phyloP scores from a whole-genome alignment of 768 basidiomycete genomes.

The Suillus discolor region DNA sequence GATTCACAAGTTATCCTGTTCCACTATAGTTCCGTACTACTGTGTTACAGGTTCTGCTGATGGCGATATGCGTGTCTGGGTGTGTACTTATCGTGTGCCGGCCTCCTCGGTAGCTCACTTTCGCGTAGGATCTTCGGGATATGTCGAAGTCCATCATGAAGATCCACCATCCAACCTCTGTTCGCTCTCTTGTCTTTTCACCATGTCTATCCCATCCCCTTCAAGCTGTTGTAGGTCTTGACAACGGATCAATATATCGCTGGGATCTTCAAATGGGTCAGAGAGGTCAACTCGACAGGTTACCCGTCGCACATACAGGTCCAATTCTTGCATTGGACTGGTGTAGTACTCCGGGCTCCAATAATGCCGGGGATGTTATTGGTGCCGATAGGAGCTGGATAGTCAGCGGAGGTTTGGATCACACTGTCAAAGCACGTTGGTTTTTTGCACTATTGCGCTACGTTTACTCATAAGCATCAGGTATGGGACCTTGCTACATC shows the following conservation, averaged over 20 bases:
- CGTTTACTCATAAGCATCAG: conserved; percentile 34
- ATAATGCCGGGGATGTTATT: conserved; percentile 18
- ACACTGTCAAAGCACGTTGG: conserved; percentile 65
- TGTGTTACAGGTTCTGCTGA: conserved; percentile 83
- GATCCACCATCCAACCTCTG: conserved; percentile 68
- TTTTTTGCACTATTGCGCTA: background rate
- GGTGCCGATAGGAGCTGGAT: conserved; percentile 60
- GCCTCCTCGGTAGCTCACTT: conserved; percentile 2
- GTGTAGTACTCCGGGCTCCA: conserved; percentile 42
- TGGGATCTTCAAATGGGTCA: conserved; percentile 85
- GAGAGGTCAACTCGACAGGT: conserved; percentile 68
- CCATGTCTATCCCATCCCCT: conserved; percentile 65
- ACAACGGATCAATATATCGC: conserved; percentile 71
- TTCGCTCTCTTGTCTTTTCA: conserved; percentile 73
- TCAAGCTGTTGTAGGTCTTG: conserved; percentile 68
- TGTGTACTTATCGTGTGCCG: conserved; percentile 32
- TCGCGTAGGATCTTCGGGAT: conserved; percentile 68
- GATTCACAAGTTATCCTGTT: conserved; percentile 70
- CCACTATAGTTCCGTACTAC: conserved; percentile 66
- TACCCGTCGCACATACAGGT: conserved; percentile 73
- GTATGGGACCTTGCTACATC: conserved; percentile 66
- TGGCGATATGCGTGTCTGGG: conserved; percentile 81
- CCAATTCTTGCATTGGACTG: conserved; percentile 78
- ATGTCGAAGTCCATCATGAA: conserved; percentile 68
- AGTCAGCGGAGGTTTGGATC: conserved; percentile 78